Percentiles rank a stretch among this genome's conserved stretches.
Evolutionary conservation across 2,329 filamentous ascomycete species (phyloP).

Genomic region (Aureobasidium sp.): DNA sequence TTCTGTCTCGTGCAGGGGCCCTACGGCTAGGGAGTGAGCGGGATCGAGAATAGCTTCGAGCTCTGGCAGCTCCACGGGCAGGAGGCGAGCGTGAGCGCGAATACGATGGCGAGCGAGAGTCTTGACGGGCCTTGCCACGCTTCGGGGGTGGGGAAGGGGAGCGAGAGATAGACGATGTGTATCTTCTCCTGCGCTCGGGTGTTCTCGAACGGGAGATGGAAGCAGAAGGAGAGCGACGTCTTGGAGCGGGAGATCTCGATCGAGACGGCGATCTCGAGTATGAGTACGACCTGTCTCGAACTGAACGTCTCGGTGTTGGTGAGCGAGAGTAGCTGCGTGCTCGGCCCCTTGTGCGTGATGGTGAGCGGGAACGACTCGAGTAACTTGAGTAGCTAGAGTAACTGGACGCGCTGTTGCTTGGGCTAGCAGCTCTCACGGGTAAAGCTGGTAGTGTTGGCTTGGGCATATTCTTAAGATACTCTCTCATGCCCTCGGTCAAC

Average conservation of each 20-base stretch:
- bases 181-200: slow-evolving; percentile 21
- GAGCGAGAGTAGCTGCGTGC: slow-evolving; percentile 24
- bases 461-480: slow-evolving; percentile 80
- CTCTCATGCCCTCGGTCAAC: slow-evolving; percentile 91
- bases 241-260: slow-evolving; percentile 16
- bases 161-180: slow-evolving; percentile 19
- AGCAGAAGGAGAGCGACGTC: slow-evolving; percentile 14
- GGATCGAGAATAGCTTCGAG: slow-evolving; percentile 18
- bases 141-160: slow-evolving; percentile 21
- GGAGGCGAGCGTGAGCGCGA: slow-evolving; percentile 20
- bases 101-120: slow-evolving; percentile 17
- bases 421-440: slow-evolving; percentile 38
- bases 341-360: slow-evolving; percentile 22
- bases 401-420: slow-evolving; percentile 64
- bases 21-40: slow-evolving; percentile 17
- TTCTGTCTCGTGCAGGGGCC: slow-evolving; percentile 10
- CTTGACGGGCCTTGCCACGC: slow-evolving; percentile 19
- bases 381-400: slow-evolving; percentile 80
- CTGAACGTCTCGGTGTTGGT: slow-evolving; percentile 23
- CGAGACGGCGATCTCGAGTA: slow-evolving; percentile 16
- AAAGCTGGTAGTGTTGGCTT: slow-evolving; percentile 72
- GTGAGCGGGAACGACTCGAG: slow-evolving; percentile 27
- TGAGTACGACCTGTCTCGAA: slow-evolving; percentile 14
- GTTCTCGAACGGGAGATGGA: slow-evolving; percentile 25
- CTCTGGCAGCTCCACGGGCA: slow-evolving; percentile 19